phyloP scores from a whole-genome alignment of 495 filamentous ascomycete genomes.

The Neurospora terricola region DNA sequence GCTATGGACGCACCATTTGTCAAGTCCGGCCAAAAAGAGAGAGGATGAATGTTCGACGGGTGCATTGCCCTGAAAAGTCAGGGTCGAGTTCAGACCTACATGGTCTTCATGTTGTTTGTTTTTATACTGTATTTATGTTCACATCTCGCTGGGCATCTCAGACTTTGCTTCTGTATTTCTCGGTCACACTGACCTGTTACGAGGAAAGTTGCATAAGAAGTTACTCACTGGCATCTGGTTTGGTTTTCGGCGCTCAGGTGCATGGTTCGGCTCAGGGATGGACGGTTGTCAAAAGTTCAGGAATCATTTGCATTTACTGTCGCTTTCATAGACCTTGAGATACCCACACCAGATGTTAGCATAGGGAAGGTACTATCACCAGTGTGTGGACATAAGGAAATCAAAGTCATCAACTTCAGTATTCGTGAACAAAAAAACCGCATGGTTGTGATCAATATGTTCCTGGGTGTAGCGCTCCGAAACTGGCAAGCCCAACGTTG shows the following conservation, averaged over 20 bases:
- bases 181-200: neutral
- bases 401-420: neutral
- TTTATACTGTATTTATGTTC: neutral
- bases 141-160: neutral
- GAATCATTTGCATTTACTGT: neutral
- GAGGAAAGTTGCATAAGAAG: neutral
- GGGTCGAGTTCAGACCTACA: neutral
- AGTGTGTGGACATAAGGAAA: neutral
- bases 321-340: neutral
- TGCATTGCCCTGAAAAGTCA: neutral
- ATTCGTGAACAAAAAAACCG: neutral
- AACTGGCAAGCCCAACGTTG: neutral
- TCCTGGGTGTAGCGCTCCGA: neutral
- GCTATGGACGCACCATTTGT: neutral
- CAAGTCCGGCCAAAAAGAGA: neutral
- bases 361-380: neutral
- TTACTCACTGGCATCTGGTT: neutral
- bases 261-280: neutral
- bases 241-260: neutral
- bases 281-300: neutral
- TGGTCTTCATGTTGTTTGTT: neutral
- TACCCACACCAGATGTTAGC: neutral
- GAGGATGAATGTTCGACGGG: neutral
- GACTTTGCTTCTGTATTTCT: neutral
- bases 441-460: neutral